Base-by-base conservation (phyloP, 768 basidiomycete genomes). In the Pisolithus orientalis region DNA sequence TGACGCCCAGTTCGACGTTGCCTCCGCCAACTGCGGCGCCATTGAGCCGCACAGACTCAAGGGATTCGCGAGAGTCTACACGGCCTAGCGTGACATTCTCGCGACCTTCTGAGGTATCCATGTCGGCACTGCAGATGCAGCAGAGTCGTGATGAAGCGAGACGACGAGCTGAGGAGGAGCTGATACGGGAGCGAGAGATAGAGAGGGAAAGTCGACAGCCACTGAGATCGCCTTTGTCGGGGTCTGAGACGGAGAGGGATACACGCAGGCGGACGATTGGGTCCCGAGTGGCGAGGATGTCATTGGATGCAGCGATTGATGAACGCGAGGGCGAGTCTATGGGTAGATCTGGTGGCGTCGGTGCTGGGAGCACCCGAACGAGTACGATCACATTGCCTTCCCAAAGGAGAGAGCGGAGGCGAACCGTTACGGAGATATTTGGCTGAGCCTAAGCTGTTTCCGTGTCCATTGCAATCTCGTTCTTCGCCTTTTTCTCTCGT, bases 61-160 rank as follows among this genome's bases (percentile, higher is more conserved):
- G 66, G n/a, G 70, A 73, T 17, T 84, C 83, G 0, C 71, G 67
- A 16, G 70, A 73, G 44, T 75, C 76, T 0, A 51, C 66, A 2
- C 70, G 77, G 17, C 74, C 75, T 17, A 74, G 72, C 49, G 79
- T 82, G 5, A 83, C 83, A 3, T 86, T 88, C 62, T 87, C 85
- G 5, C 78, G 81, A 1, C 82, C 86, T 0, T 72, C 78, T 25
- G 75, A 75, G 6, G 73, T 76, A 39, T 78, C 80, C 3, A 72
- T 83, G 9, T 75, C 75, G 28, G 71, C 81, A 39, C 66, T 87
- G 27, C 79, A 82, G 55, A 75, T 78, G 61, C 82, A 80, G 52
- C 71, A 77, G 54, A 67, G 49, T 27, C 67, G 73, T 7, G 64
- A 72, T 51, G 63, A 64, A 29, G 72, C 67, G 49, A 64, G 66